These are phyloP conservation scores for Lactarius psammicola DNA, from an alignment of 768 basidiomycete genomes.

Conservation along the genomic window DNA sequence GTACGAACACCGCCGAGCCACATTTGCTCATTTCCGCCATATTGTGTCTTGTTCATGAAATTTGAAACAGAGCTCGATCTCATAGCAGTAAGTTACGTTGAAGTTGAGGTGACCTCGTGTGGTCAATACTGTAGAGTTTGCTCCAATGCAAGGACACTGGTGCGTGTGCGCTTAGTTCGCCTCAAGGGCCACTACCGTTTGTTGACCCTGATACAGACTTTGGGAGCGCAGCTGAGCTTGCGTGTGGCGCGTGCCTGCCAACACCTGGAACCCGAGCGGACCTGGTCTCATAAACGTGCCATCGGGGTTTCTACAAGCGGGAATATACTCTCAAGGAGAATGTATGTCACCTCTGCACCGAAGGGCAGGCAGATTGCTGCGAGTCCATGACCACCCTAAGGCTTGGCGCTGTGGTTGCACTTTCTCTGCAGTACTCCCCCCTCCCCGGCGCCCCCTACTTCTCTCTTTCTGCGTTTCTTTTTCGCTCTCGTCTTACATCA, in stretches of 20 bases:
- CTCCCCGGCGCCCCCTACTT: neutral
- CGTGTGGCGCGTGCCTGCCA: conserved; percentile 7
- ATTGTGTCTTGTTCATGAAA: neutral
- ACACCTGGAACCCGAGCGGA: neutral
- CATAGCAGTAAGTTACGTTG: neutral
- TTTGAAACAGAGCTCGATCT: neutral
- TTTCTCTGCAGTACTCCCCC: neutral
- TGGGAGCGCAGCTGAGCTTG: conserved; percentile 3
- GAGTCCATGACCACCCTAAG: neutral
- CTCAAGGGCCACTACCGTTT: neutral
- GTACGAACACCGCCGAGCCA: conserved; percentile 7
- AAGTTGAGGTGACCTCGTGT: neutral
- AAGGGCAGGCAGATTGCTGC: neutral
- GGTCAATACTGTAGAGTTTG: neutral
- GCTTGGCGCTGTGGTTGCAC: neutral
- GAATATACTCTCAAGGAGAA: neutral
- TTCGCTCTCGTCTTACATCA: neutral
- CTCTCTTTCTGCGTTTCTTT: neutral
- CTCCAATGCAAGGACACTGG: neutral
- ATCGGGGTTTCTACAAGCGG: neutral
- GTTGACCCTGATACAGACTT: neutral
- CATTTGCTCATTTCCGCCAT: conserved; percentile 4
- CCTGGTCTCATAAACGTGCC: neutral
- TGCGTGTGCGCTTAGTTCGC: neutral
- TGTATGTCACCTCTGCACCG: neutral